Evolutionary conservation across 208 protist genomes (phyloP).

Genomic region (Acanthamoeba polyphaga): DNA sequence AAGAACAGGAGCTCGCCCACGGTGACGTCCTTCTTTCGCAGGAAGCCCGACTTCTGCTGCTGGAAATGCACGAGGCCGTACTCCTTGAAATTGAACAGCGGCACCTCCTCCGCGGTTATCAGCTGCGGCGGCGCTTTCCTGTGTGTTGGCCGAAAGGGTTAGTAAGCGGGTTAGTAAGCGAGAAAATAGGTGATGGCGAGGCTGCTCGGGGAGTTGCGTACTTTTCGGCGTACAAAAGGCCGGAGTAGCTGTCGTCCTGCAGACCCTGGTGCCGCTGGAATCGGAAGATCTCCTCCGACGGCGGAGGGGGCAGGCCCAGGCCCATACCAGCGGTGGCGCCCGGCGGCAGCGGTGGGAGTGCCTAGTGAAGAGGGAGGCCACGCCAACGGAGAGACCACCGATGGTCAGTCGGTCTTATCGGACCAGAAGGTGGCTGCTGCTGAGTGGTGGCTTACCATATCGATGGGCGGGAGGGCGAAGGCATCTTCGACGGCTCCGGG

Average conservation of each 20-base stretch:
- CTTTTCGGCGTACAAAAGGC: neutral
- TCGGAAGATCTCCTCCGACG: constrained; percentile 4
- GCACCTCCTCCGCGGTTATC: constrained; percentile 67
- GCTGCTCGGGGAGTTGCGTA: neutral
- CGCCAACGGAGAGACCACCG: neutral
- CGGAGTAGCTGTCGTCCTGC: neutral
- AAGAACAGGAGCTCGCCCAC: constrained; percentile 45
- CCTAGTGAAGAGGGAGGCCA: neutral
- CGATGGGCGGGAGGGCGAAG: constrained; percentile 54
- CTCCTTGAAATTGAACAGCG: constrained; percentile 62
- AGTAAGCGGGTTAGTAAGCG: neutral
- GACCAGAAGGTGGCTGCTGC: too few species aligned
- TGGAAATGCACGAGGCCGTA: constrained; percentile 64
- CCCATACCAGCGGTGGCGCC: neutral
- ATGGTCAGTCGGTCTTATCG: too few species aligned
- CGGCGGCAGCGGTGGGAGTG: constrained; percentile 6
- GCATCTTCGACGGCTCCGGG: constrained; percentile 15
- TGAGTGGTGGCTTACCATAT: constrained; percentile 32
- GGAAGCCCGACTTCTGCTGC: constrained; percentile 61
- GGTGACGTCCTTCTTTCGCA: constrained; percentile 67
- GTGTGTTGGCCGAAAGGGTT: neutral
- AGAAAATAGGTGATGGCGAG: neutral
- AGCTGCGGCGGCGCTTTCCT: constrained; percentile 48
- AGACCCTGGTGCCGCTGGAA: neutral
- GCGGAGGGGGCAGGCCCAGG: neutral